These are phyloP conservation scores for Umbilicus rupestris DNA, from an alignment of 164 flowering plant genomes.

Conservation along the genomic window DNA sequence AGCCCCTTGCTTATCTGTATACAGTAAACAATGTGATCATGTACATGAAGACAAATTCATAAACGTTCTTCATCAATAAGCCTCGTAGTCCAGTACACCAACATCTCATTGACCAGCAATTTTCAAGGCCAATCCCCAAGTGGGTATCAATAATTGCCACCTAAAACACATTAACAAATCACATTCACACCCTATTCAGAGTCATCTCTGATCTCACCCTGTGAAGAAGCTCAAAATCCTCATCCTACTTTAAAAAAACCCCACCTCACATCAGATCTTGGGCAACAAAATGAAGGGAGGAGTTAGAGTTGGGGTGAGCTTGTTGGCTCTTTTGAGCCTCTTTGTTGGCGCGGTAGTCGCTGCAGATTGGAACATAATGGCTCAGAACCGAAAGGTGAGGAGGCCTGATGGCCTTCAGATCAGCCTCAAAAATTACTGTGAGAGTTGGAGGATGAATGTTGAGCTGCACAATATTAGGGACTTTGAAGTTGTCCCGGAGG, in stretches of 20 bases:
- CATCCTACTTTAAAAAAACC: too few species aligned
- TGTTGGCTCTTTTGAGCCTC: constrained; percentile 18
- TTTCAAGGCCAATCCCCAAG: neutral
- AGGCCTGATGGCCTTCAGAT: constrained; percentile 11
- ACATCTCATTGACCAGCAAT: neutral
- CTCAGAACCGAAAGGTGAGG: constrained; percentile 13
- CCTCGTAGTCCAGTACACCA: too few species aligned
- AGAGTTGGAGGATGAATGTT: constrained; percentile 75
- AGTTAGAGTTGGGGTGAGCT: neutral
- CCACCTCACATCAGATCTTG: constrained; percentile 1
- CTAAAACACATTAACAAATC: constrained; percentile 2
- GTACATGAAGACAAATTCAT: neutral
- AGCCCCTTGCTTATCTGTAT: constrained; percentile 5
- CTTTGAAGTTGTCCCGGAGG: constrained; percentile 59
- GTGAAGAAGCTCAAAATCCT: neutral
- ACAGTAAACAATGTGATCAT: neutral
- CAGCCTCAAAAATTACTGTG: constrained; percentile 61
- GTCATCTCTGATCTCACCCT: neutral
- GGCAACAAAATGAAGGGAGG: constrained; percentile 3
- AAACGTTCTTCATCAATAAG: neutral
- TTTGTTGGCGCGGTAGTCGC: constrained; percentile 13
- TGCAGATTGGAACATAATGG: constrained; percentile 59
- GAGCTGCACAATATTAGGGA: constrained; percentile 63
- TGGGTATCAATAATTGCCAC: constrained; percentile 5
- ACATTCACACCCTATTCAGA: neutral